Base-by-base conservation (phyloP, 148 eudicot genomes). In the Rheum nobile region DNA sequence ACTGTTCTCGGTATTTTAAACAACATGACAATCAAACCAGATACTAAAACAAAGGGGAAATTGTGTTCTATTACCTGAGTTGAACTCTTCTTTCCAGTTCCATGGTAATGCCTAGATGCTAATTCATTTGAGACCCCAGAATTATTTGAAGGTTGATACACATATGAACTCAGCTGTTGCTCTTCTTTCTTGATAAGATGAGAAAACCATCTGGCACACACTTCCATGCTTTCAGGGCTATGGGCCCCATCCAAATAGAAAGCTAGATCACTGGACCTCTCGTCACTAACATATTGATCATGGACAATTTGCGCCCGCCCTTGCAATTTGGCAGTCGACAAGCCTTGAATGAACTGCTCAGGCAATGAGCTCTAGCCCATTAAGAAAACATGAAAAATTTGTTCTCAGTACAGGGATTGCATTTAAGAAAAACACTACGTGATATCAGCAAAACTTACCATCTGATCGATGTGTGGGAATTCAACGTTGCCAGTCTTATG, bases 141-240 rank as follows among this genome's bases (percentile, higher is more conserved):
- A 75, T 76, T 71, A 48, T 75, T 77, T 71, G 69, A 75, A 41
- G 72, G 71, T 47, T 71, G 81, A 73, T 71, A 77, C 72, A 67
- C 67, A 31, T 72, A 54, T 43, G 76, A 77, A 26, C 74, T 54
- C 38, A 44, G 77, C 17, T 38, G 76, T 77, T 71, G 76, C 50
- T 84, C 76, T 75, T 83, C 87, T 78, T 84, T 84, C 80, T 80
- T 82, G 54, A 82, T 82, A 75, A 89, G 86, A 72, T 50, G 83
- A 34, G 84, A 86, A 88, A 96, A 96, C 97, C 99, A 96, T 77
- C 79, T 86, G 68, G 88, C 99, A 78, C 99, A 96, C 50, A 89
- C 99, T 75, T 90, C 99, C 99, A 96, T 92, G 86, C 99, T 96
- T 86, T 96, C 99, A 74, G 99, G 99, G 84, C 96, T 96, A 74